Percentiles rank a stretch among this genome's conserved stretches.
phyloP scores from a whole-genome alignment of 148 eudicot species.

The Simmondsia chinensis region DNA sequence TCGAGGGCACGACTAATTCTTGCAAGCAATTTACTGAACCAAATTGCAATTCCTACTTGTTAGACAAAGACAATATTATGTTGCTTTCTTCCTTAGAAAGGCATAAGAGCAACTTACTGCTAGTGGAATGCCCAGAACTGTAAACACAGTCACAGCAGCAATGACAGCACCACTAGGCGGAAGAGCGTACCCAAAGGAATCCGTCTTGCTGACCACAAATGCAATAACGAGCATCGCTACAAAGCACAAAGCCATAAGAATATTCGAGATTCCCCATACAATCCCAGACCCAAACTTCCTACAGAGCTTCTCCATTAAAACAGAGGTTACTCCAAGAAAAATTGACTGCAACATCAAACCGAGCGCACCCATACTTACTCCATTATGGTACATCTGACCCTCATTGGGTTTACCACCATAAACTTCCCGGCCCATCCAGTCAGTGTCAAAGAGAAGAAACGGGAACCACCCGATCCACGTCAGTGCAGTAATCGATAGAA shows the following conservation, averaged over 20 bases:
- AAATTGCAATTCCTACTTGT: too few relatives aligned
- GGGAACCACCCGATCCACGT: constrained; percentile 99
- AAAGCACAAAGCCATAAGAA: constrained; percentile 77
- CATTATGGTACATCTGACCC: constrained; percentile 51
- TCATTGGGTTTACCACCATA: constrained; percentile 87
- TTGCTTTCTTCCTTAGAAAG: too few relatives aligned
- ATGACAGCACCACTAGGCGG: constrained; percentile 73
- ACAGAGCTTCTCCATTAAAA: constrained; percentile 91
- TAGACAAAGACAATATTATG: too few relatives aligned
- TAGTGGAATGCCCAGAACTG: constrained; percentile 83
- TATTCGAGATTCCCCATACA: constrained; percentile 88
- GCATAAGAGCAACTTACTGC: constrained; percentile 68
- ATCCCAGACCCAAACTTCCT: constrained; percentile 81
- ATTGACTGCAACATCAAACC: constrained; percentile 94
- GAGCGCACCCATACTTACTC: constrained; percentile 92
- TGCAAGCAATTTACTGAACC: too few relatives aligned
- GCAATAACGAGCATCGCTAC: constrained; percentile 69
- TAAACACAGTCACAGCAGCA: constrained; percentile 65
- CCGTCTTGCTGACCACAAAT: constrained; percentile 31
- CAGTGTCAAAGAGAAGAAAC: constrained; percentile 90
- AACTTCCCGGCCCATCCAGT: constrained; percentile 98
- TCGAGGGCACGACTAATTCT: too few relatives aligned
- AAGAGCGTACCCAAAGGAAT: constrained; percentile 15
- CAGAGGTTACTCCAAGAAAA: constrained; percentile 69
- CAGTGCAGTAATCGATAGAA: constrained; percentile 73